Evolutionary conservation across 768 basidiomycete genomes (phyloP).

Genomic region (Suillus subluteus): DNA sequence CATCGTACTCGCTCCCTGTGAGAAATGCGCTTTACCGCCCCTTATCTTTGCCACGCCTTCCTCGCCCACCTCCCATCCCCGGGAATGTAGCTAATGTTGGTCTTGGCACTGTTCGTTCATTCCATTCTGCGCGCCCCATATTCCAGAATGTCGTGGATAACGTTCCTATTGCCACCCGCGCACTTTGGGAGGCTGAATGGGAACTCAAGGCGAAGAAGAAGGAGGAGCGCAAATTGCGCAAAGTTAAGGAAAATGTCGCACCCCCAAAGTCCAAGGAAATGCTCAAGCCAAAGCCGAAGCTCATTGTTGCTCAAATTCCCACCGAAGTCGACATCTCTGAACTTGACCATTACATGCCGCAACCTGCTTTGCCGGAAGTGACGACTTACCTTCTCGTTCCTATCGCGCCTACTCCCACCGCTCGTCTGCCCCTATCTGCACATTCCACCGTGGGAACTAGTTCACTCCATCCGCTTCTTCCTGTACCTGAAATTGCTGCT

Average conservation of each 20-base stretch:
- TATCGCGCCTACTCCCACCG: constrained; percentile 73
- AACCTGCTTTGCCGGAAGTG: constrained; percentile 39
- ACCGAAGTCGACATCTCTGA: constrained; percentile 37
- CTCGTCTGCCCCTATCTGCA: constrained; percentile 60
- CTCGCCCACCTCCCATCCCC: constrained; percentile 55
- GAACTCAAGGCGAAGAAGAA: constrained; percentile 59
- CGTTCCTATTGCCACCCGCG: constrained; percentile 74
- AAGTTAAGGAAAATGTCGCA: constrained; percentile 24
- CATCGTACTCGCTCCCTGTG: constrained; percentile 58
- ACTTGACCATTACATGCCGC: constrained; percentile 67
- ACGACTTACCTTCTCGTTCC: constrained; percentile 76
- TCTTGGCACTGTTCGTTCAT: constrained; percentile 75
- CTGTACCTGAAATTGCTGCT: constrained; percentile 52
- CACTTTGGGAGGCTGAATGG: constrained; percentile 76
- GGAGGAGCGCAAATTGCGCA: constrained; percentile 28
- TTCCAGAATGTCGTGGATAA: constrained; percentile 83
- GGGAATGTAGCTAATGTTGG: constrained; percentile 67
- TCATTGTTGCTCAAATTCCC: constrained; percentile 9
- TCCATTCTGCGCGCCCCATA: constrained; percentile 71
- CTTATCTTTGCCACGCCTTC: constrained; percentile 53
- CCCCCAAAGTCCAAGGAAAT: constrained; percentile 30
- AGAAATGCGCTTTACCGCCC: constrained; percentile 54
- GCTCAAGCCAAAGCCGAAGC: constrained; percentile 28
- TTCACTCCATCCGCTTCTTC: constrained; percentile 46
- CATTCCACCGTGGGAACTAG: constrained; percentile 22